A percentile compares a stretch with the other conserved stretches of the same genome.
Evolutionary conservation across 1,284 basidiomycete species (phyloP).

Genomic region (Peniophora sp.): DNA sequence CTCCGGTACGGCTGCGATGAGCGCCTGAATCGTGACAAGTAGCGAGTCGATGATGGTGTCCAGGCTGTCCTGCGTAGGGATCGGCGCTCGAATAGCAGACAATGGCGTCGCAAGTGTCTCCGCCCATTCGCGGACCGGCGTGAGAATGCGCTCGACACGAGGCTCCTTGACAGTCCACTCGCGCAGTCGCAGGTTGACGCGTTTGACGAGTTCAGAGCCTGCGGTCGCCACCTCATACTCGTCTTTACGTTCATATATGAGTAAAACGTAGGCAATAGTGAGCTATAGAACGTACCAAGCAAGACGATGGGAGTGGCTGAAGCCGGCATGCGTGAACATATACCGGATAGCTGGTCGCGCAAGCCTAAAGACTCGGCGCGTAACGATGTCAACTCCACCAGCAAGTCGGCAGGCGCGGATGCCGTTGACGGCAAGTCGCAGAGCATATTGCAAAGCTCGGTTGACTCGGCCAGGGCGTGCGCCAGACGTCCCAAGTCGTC

Average conservation of each 20-base stretch:
- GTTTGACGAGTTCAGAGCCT: conserved; percentile 8
- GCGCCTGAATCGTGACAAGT: conserved; percentile 55
- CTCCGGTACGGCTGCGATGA: conserved; percentile 25
- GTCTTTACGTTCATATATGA: conserved; percentile 18
- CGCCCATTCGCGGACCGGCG: conserved; percentile 43
- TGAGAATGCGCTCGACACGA: conserved; percentile 39
- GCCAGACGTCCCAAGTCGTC: conserved; percentile 26
- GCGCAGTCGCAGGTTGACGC: conserved; percentile 11
- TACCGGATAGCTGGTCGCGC: not conserved
- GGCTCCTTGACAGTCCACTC: conserved; percentile 32
- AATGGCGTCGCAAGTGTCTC: conserved; percentile 16
- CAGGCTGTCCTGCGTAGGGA: conserved; percentile 11
- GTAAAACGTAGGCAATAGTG: conserved; percentile 2
- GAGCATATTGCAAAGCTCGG: conserved; percentile 24
- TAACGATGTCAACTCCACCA: conserved; percentile 17
- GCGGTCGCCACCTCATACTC: conserved; percentile 22
- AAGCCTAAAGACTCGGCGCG: not conserved
- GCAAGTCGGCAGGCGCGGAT: conserved; percentile 18
- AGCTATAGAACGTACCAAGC: conserved; percentile 21
- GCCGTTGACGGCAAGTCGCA: conserved; percentile 22
- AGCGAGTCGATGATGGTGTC: conserved; percentile 52
- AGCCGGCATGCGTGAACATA: conserved; percentile 19
- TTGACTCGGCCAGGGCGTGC: conserved; percentile 34
- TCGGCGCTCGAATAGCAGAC: not conserved
- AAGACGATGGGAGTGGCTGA: conserved; percentile 25